Evolutionary conservation across 139 green algal genomes (phyloP).

Genomic region (Volvox reticuliferus): DNA sequence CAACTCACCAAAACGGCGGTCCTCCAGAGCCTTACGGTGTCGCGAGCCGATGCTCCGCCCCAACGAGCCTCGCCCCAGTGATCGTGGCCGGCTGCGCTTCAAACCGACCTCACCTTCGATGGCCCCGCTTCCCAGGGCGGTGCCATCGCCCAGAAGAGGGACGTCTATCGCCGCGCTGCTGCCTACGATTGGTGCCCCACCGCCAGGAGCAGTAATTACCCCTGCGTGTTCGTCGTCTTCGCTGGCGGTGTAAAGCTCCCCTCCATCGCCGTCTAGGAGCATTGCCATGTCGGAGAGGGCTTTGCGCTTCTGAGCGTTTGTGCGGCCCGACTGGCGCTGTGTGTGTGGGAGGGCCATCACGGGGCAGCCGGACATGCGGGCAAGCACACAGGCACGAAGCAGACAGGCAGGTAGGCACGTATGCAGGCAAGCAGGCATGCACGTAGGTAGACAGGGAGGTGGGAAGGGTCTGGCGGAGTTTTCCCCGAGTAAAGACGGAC

Average conservation of each 20-base stretch:
- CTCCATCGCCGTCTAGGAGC: conserved; percentile 25
- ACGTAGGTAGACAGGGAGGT: too few species aligned
- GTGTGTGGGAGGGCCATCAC: neutral
- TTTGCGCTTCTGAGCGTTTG: conserved; percentile 20
- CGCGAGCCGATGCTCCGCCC: neutral
- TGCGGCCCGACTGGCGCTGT: conserved; percentile 23
- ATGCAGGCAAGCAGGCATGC: too few species aligned
- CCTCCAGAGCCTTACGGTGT: conserved; percentile 37
- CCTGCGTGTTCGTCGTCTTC: neutral
- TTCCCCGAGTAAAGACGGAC: too few species aligned
- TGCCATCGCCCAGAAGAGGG: neutral
- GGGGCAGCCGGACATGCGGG: too few species aligned
- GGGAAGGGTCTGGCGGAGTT: too few species aligned
- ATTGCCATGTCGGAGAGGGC: conserved; percentile 19
- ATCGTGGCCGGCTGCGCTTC: neutral
- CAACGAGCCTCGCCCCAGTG: neutral
- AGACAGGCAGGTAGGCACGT: too few species aligned
- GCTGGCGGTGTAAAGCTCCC: neutral
- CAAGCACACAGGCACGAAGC: too few species aligned
- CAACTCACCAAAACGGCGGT: conserved; percentile 49
- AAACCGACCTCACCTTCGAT: neutral
- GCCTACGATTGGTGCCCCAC: neutral
- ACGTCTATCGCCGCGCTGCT: neutral
- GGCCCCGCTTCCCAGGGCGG: neutral
- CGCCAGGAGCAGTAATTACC: too few species aligned